Evolutionary conservation across 2,329 filamentous ascomycete genomes (phyloP).

Genomic region (Aspergillus oerlinghausenensis): DNA sequence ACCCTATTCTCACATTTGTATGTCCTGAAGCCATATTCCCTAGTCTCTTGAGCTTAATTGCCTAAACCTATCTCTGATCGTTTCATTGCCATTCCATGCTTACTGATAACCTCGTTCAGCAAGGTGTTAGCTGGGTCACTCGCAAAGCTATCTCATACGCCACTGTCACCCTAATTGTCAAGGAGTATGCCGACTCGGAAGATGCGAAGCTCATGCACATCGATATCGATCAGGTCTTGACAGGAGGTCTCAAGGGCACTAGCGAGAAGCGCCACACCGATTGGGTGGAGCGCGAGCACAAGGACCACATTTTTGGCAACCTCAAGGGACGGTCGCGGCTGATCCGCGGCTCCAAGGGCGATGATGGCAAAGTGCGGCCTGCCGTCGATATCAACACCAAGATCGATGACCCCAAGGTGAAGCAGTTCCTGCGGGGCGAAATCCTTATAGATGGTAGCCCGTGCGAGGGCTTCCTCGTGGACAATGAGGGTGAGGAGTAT

Average conservation of each 20-base stretch:
- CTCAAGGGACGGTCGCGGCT: constrained; percentile 59
- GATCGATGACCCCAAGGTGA: constrained; percentile 35
- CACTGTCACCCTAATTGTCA: constrained; percentile 62
- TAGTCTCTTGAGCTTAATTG: background rate
- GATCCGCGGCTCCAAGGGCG: constrained; percentile 33
- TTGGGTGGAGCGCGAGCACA: constrained; percentile 60
- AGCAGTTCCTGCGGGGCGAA: constrained; percentile 38
- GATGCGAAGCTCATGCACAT: constrained; percentile 54
- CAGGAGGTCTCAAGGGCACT: constrained; percentile 66
- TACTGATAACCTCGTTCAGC: constrained; percentile 30
- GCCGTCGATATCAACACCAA: constrained; percentile 35
- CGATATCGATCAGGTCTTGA: constrained; percentile 67
- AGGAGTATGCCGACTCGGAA: constrained; percentile 46
- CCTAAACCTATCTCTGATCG: background rate
- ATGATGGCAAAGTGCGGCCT: constrained; percentile 36
- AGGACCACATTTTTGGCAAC: constrained; percentile 74
- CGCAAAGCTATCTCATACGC: constrained; percentile 69
- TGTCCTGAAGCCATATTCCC: constrained; percentile 4
- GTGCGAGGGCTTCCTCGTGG: constrained; percentile 56
- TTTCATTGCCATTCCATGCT: constrained; percentile 1
- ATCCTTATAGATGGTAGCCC: constrained; percentile 52
- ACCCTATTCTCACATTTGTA: constrained; percentile 63
- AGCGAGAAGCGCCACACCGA: constrained; percentile 55
- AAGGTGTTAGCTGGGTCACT: constrained; percentile 66
- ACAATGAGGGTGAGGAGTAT: constrained; percentile 39